phyloP scores from a whole-genome alignment of 148 eudicot species.

The Silene uniflora region DNA sequence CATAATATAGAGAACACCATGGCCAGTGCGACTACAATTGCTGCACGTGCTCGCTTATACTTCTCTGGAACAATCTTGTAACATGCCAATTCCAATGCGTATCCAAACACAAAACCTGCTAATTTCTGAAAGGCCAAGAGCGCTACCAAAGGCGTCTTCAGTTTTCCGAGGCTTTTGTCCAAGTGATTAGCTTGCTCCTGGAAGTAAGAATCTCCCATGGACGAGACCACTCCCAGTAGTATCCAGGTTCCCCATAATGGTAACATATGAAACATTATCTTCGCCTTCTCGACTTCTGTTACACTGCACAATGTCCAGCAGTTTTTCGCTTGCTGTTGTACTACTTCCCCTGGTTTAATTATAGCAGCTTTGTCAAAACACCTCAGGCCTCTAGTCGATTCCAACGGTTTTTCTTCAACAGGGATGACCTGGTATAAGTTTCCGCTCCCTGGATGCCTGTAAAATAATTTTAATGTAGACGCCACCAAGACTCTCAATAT shows the following conservation, averaged over 20 bases:
- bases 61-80: not conserved
- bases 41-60: not conserved
- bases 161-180: constrained; percentile 31
- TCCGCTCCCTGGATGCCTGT: not conserved
- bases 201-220: constrained; percentile 47
- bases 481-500: not conserved
- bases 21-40: not conserved
- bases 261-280: constrained; percentile 31
- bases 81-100: not conserved
- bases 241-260: constrained; percentile 48
- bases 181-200: constrained; percentile 47
- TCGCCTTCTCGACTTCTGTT: constrained; percentile 44
- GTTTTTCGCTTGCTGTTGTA: constrained; percentile 21
- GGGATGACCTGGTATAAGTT: too few relatives aligned
- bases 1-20: constrained; percentile 26
- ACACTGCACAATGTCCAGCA: constrained; percentile 41
- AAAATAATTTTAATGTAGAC: not conserved
- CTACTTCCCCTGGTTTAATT: constrained; percentile 2
- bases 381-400: constrained; percentile 9
- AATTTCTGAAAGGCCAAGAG: constrained; percentile 24
- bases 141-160: constrained; percentile 25
- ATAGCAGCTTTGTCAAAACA: constrained; percentile 55
- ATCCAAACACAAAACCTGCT: not conserved
- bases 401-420: not conserved
- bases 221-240: constrained; percentile 31